Base-by-base conservation (phyloP, 73 alveolate genomes). In the Symbiodinium natans region DNA sequence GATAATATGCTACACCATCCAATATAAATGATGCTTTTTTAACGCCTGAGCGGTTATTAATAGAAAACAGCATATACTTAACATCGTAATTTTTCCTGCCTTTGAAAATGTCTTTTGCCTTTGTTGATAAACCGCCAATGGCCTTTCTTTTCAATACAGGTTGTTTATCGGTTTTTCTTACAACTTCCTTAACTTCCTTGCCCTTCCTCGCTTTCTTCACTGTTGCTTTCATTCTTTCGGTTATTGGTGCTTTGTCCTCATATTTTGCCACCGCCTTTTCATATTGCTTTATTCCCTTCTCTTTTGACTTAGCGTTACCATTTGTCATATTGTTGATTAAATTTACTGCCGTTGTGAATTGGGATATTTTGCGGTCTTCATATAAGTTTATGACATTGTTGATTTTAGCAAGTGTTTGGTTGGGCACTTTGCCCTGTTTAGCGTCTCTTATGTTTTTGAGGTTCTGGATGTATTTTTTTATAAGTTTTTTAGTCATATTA, bases 161-260 rank as follows among this genome's bases (percentile, higher is more conserved):
- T 46, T 56, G 56, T 34, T 56, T 74, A 38, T 48, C 74, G 43
- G 42, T 25, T 86, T 36, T 52, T 54, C 38, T 38, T 34, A 41
- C 59, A 33, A 56, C 93, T 54, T 2, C 38, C 34, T 86, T 54
- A 23, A 86, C 41, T 86, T 41, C 43, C 41, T 86, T 86, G 27
- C 63, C 93, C 41, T 48, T 42, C 59, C 93, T 86, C 36, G 93
- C 77, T 59, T 59, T 59, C 33, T 59, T 59, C 9, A n/a, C 77
- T 59, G 77, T 59, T 25, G 29, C 33, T 59, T 13, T 17, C 42
- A 38, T 46, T 41, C 41, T 83, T 11, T 83, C 92, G 3, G 71
- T 83, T 19, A 83, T 48, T 1, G 33, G 41, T 41, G 41, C 92
- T 40, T 39, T 41, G 38, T 27, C 92, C 29, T 83, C 41, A 84